These are phyloP conservation scores for Glebionis coronaria DNA, from an alignment of 129 eudicot genomes.

Conservation along the genomic window DNA sequence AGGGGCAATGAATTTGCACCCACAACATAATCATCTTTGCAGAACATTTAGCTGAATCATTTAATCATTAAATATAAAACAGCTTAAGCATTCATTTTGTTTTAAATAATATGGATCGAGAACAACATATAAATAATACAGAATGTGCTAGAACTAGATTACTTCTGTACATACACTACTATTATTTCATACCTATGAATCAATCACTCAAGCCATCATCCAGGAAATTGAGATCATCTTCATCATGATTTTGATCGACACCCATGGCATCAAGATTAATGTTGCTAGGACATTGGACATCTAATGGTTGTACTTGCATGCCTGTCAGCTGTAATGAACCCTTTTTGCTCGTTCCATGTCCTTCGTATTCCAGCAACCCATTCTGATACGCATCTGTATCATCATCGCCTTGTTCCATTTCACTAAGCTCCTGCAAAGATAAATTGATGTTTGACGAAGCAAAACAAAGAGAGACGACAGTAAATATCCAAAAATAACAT, in stretches of 20 bases:
- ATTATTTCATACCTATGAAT: conserved; percentile 23
- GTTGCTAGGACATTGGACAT: conserved; percentile 40
- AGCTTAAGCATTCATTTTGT: background rate
- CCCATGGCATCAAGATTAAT: conserved; percentile 14
- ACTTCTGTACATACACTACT: conserved; percentile 20
- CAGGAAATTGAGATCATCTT: conserved; percentile 61
- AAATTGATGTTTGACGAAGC: background rate
- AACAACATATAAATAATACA: conserved; percentile 18
- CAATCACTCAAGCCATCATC: conserved; percentile 64
- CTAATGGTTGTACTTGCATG: conserved; percentile 52
- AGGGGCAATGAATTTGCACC: conserved; percentile 38
- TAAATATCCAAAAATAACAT: background rate
- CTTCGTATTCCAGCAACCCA: conserved; percentile 59
- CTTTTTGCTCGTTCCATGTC: conserved; percentile 45
- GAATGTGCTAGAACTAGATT: conserved; percentile 10
- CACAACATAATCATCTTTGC: conserved; percentile 46
- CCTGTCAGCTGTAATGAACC: conserved; percentile 58
- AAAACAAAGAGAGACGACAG: background rate
- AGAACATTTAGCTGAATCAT: background rate
- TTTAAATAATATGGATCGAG: background rate
- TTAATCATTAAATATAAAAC: no score
- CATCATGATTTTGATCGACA: conserved; percentile 30
- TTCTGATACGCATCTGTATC: conserved; percentile 36
- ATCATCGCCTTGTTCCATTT: conserved; percentile 37
- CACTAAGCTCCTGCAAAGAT: conserved; percentile 53